Evolutionary conservation across 2,329 filamentous ascomycete genomes (phyloP).

Genomic region (Penicillium psychrosexuale): DNA sequence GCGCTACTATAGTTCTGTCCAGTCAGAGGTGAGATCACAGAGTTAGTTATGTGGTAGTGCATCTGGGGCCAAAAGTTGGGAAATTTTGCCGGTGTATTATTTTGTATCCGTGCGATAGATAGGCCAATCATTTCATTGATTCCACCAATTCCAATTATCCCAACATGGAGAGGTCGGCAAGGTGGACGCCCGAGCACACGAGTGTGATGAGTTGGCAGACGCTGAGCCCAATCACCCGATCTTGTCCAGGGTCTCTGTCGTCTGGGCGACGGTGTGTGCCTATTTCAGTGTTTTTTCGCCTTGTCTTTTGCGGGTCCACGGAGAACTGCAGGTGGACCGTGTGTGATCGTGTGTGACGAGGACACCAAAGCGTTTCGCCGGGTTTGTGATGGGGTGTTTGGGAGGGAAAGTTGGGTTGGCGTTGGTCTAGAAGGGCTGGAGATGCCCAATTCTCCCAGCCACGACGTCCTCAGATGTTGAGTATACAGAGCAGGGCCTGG

Average conservation of each 20-base stretch:
- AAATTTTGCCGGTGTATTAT: neutral
- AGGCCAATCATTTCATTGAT: neutral
- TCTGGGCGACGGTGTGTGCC: slow-evolving; percentile 19
- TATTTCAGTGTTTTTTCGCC: neutral
- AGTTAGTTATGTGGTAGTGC: neutral
- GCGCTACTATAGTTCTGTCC: neutral
- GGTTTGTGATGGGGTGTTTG: neutral
- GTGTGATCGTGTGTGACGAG: slow-evolving; percentile 16
- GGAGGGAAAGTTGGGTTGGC: neutral
- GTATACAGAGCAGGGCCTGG: neutral
- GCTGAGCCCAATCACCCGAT: slow-evolving; percentile 18
- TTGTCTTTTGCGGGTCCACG: slow-evolving; percentile 6
- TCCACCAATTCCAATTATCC: neutral
- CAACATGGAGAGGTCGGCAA: neutral
- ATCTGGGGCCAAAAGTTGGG: neutral
- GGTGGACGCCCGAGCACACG: neutral
- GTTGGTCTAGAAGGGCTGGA: neutral
- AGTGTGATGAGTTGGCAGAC: slow-evolving; percentile 24
- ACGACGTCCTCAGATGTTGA: neutral
- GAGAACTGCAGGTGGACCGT: slow-evolving; percentile 14
- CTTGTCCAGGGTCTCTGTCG: slow-evolving; percentile 15
- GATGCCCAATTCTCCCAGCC: neutral
- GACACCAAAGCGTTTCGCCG: neutral
- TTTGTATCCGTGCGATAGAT: neutral
- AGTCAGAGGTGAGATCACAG: neutral